Conservation (phyloP, 768 basidiomycete species). For the Lanmaoa pseudosensibilis region DNA sequence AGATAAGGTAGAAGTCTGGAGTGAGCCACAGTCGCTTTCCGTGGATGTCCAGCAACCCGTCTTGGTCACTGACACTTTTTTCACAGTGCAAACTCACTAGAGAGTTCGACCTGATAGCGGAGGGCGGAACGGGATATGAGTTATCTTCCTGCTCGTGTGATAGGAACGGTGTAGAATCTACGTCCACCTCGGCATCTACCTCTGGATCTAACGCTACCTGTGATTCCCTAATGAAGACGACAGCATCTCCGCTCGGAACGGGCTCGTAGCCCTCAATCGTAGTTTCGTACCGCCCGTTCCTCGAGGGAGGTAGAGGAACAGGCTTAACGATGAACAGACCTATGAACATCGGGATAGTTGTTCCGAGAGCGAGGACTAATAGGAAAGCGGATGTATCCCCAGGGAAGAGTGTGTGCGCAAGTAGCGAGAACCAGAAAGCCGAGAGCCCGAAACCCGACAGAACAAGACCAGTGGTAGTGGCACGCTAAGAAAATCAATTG, state of each 20-base stretch:
- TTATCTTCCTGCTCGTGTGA: constrained; percentile 17
- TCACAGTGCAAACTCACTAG: constrained; percentile 3
- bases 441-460: constrained; percentile 88
- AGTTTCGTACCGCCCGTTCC: not conserved
- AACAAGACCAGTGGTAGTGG: constrained; percentile 73
- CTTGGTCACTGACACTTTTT: constrained; percentile 12
- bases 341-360: constrained; percentile 75
- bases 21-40: constrained; percentile 52
- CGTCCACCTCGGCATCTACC: constrained; percentile 16
- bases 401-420: constrained; percentile 70
- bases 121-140: constrained; percentile 20
- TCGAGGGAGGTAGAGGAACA: constrained; percentile 54
- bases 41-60: constrained; percentile 49
- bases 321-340: constrained; percentile 73
- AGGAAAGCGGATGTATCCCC: constrained; percentile 80
- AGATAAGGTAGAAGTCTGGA: constrained; percentile 66
- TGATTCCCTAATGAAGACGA: constrained; percentile 27
- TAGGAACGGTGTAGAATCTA: constrained; percentile 25
- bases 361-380: constrained; percentile 73
- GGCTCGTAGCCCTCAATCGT: constrained; percentile 21
- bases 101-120: constrained; percentile 26
- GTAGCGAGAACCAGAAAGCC: constrained; percentile 83
- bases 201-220: constrained; percentile 11
- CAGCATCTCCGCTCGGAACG: constrained; percentile 16
- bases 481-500: constrained; percentile 48